Evolutionary conservation across 805 yeast genomes (phyloP), one percentile per base, ranked within the genome.

Genomic region (Scheffersomyces stipitis): DNA sequence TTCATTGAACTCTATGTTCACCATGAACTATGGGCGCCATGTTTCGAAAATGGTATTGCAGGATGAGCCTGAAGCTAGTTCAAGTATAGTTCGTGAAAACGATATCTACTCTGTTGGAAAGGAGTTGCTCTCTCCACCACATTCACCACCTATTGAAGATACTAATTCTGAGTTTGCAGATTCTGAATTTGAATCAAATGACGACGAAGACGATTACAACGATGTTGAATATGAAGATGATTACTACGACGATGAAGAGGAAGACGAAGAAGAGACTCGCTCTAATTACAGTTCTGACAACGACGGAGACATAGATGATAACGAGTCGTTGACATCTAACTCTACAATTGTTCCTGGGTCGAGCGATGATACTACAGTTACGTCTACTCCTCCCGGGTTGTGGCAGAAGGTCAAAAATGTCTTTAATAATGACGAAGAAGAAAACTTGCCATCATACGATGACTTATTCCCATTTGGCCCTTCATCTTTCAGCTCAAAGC

Each of bases 401-500:
- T 69, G 75, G 75, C 69, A 64, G 36, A 64, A 60, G 44, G 66
- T 69, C 36, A 69, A 67, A 48, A 63, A 65, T 30, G 73, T 66
- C 4, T 69, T 69, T 45, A 56, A 61, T 32, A 57, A 60, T 22
- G 66, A 61, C 26, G 56, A 47, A 16, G 56, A 54, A 15, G 59
- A 56, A 9, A 55, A 52, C 4, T 69, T 85, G 45, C 95, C 95
- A 3, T 72, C 78, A 14, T 85, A 85, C 53, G 86, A 84, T 49
- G 95, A 85, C 41, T 68, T 85, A 28, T 85, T 78, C 68, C 95
- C 93, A 23, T 62, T 66, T 36, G 74, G 74, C 7, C 45, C 42
- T 15, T 47, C 52, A 2, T 41, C 45, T 2, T 32, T 31, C 35
- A 31, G 31, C 13, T 39, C 55, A 15, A 62, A 57, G 34, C 71